Evolutionary conservation across 306 rosid genomes (phyloP), one percentile per base, ranked within the genome.

Genomic region (Prunus mira): DNA sequence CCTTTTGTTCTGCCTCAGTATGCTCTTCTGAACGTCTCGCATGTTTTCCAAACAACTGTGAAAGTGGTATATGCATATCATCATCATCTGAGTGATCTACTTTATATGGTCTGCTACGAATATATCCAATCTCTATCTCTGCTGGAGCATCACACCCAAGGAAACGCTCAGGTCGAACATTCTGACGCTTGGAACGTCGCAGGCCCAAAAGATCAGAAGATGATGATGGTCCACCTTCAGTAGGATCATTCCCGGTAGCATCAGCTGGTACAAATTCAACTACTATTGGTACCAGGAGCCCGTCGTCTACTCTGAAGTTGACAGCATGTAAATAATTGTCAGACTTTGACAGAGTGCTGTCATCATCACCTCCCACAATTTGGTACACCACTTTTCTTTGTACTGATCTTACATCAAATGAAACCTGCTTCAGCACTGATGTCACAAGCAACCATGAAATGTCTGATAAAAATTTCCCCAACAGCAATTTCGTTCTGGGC

Each of bases 141-240:
- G 87, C 60, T 22, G 76, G 79, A 71, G 56, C 63, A 68, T 84
- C 86, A 67, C 86, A 87, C 28, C 92, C 98, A 77, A 91, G 77
- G 82, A 90, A 94, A 24, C 98, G 95, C 61, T 90, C 97, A 10
- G 98, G 98, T 52, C 90, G 96, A 8, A 92, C 73, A 72, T 87
- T 84, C 41, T 95, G 83, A 30, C 98, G 96, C 73, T 94, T 90
- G 75, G 98, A 94, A 49, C 98, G 98, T 13, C 98, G 81, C 73
- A 94, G 78, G 51, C 84, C 91, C 32, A 75, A 74, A 64, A 76
- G 70, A 68, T 74, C 83, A 68, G 82, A 81, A 60, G 76, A 63
- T n/a, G 82, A 76, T 4, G 81, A 81, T 2, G 34, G 77, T 80
- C 69, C 77, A 51, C 72, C 85, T 70, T 73, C 91, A 20, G 69